Percentiles rank a stretch among this genome's conserved stretches.
Evolutionary conservation across 169 alveolate genomes (phyloP).

Genomic region (Eimeria zaria): DNA sequence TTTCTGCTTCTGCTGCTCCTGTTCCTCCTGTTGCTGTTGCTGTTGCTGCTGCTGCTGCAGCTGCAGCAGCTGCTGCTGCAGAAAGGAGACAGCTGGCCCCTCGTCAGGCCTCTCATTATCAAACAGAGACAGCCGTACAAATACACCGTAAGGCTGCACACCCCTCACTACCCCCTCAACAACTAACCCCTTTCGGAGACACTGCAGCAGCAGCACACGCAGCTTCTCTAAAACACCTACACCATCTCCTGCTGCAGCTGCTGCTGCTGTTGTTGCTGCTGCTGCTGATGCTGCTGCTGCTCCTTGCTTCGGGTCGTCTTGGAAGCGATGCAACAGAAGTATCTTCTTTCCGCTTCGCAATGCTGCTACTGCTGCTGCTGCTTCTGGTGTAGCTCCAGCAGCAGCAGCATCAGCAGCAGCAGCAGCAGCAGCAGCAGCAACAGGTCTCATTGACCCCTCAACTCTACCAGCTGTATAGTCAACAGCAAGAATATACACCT

Average conservation of each 20-base stretch:
- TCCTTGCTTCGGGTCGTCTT: not conserved
- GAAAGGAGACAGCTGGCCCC: conserved; percentile 27
- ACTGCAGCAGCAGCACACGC: conserved; percentile 44
- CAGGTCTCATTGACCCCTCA: conserved; percentile 52
- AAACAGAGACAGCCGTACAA: conserved; percentile 32
- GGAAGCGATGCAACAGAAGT: not conserved
- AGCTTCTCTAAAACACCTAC: not conserved
- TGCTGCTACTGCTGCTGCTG: conserved; percentile 5
- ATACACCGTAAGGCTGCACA: conserved; percentile 40
- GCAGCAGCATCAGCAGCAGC: not conserved
- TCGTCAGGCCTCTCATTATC: not conserved
- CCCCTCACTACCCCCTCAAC: conserved; percentile 43
- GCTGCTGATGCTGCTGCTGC: not conserved
- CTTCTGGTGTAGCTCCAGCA: not conserved
- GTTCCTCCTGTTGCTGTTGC: not conserved
- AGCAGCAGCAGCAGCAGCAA: not conserved
- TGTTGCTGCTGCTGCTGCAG: not conserved
- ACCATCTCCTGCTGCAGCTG: not conserved
- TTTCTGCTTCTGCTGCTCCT: not conserved
- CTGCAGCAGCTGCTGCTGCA: conserved; percentile 57
- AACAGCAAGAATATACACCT: not conserved
- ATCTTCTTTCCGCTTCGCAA: not conserved
- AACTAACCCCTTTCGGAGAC: conserved; percentile 20
- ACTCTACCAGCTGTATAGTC: not conserved
- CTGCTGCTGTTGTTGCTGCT: not conserved